Percentiles rank a stretch among this genome's conserved stretches.
phyloP scores from a whole-genome alignment of 768 basidiomycete genomes.

The Phylloporus arenicola region DNA sequence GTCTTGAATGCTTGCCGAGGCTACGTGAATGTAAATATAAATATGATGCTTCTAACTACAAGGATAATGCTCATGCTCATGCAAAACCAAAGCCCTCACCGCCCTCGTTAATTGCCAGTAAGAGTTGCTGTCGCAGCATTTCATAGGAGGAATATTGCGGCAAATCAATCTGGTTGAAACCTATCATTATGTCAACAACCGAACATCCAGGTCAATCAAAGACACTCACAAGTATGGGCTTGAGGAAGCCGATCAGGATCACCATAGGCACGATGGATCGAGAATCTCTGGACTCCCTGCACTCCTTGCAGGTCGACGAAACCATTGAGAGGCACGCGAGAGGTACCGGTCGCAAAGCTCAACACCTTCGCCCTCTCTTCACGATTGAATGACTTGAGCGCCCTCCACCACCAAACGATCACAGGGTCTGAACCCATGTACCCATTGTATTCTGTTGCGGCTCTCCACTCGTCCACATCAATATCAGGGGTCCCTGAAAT shows the following conservation, averaged over 20 bases:
- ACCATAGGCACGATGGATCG: conserved; percentile 91
- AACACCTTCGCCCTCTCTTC: conserved; percentile 96
- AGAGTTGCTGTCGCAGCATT: conserved; percentile 84
- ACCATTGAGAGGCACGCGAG: conserved; percentile 89
- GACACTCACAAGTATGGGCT: conserved; percentile 77
- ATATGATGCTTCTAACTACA: conserved; percentile 31
- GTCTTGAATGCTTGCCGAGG: conserved; percentile 8
- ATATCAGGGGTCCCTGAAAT: conserved; percentile 98
- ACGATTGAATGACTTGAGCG: conserved; percentile 93
- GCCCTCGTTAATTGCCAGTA: conserved; percentile 93
- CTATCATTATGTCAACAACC: conserved; percentile 34
- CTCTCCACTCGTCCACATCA: conserved; percentile 96
- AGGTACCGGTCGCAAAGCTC: conserved; percentile 93
- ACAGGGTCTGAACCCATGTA: conserved; percentile 88
- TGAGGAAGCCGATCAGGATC: conserved; percentile 80
- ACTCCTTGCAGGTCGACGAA: conserved; percentile 95
- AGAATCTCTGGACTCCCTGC: conserved; percentile 91
- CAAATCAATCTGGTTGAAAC: conserved; percentile 92
- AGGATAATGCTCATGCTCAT: conserved; percentile 21
- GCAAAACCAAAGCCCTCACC: conserved; percentile 93
- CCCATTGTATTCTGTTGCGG: conserved; percentile 86
- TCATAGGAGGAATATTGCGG: conserved; percentile 96
- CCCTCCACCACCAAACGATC: conserved; percentile 99
- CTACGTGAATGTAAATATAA: conserved; percentile 29
- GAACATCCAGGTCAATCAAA: neutral